phyloP scores from a whole-genome alignment of 768 basidiomycete genomes.

The Saitozyma sp. region DNA sequence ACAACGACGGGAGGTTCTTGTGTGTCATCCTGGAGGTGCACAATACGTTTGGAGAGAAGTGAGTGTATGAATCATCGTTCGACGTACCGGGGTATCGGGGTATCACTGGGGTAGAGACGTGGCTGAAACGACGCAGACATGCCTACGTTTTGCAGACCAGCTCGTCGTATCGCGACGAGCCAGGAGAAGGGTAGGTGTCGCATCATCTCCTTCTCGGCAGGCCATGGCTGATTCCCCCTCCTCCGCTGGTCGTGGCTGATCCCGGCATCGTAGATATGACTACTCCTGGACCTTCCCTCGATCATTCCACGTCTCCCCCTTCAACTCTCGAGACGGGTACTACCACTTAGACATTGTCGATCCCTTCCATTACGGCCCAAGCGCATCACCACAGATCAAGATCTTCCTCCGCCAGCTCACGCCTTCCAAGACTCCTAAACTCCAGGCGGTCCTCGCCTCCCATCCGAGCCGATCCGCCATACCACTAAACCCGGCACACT shows the following conservation, averaged over 20 bases:
- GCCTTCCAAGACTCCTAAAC: conserved; percentile 55
- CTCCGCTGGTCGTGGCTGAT: background rate
- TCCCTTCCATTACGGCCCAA: conserved; percentile 54
- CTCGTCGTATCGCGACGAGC: conserved; percentile 11
- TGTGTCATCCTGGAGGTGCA: conserved; percentile 66
- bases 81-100: background rate
- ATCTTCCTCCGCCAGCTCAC: conserved; percentile 47
- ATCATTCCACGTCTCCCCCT: conserved; percentile 73
- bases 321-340: conserved; percentile 69
- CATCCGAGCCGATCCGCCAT: conserved; percentile 55
- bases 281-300: conserved; percentile 69
- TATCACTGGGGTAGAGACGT: background rate
- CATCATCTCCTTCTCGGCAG: background rate
- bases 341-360: conserved; percentile 62
- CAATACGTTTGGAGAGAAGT: conserved; percentile 71
- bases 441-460: conserved; percentile 60
- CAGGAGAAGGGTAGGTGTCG: conserved; percentile 7
- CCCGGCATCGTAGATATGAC: conserved; percentile 43
- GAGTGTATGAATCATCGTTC: conserved; percentile 7
- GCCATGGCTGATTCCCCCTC: no score
- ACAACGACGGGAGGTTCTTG: conserved; percentile 14
- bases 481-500: conserved; percentile 32
- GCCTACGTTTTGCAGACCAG: conserved; percentile 25
- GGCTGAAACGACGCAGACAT: conserved; percentile 17
- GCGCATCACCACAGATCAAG: conserved; percentile 17